phyloP scores from a whole-genome alignment of 2,329 filamentous ascomycete genomes.

The Kalmusia sp. region DNA sequence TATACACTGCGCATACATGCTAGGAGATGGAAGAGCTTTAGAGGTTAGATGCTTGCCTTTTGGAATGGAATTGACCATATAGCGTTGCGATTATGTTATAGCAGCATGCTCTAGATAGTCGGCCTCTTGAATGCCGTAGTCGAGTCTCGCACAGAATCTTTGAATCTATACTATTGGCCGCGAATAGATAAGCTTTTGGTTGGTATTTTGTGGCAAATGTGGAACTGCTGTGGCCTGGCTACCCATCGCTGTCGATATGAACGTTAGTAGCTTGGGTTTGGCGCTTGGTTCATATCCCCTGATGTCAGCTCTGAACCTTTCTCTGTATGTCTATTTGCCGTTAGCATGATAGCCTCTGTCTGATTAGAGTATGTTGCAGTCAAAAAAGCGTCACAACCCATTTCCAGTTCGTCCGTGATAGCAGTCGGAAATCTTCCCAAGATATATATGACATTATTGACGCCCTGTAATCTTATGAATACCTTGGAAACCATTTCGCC shows the following conservation, averaged over 20 bases:
- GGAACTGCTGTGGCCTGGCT: background rate
- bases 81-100: background rate
- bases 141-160: too few species aligned
- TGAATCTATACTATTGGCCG: background rate
- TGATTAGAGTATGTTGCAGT: too few species aligned
- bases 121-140: too few species aligned
- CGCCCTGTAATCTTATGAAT: too few species aligned
- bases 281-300: background rate
- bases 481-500: too few species aligned
- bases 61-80: background rate
- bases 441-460: too few species aligned
- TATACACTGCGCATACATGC: slow-evolving; percentile 23
- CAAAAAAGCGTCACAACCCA: too few species aligned
- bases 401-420: too few species aligned
- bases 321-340: background rate
- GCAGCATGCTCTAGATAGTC: background rate
- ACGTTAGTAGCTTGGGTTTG: too few species aligned
- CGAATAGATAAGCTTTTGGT: background rate
- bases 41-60: background rate
- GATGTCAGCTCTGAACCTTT: background rate
- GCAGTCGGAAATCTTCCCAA: too few species aligned
- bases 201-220: background rate
- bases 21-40: slow-evolving; percentile 21
- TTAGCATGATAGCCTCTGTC: background rate
- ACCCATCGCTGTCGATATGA: background rate